Evolutionary conservation across 1,284 basidiomycete species (phyloP).

Genomic region (Laetiporus sulphureus): DNA sequence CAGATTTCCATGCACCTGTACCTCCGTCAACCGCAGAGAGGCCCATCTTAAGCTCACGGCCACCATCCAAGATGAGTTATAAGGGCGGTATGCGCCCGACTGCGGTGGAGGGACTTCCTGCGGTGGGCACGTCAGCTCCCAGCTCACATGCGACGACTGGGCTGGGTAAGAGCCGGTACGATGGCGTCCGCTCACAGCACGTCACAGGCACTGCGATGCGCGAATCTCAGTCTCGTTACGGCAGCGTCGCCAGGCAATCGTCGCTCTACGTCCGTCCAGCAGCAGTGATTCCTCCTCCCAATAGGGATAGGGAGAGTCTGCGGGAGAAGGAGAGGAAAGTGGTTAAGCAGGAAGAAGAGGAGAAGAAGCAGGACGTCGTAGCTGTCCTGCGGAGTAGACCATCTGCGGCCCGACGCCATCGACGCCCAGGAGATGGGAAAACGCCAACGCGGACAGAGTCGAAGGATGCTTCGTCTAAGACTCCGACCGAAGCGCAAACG

Average conservation of each 20-base stretch:
- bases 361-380: slow-evolving; percentile 5
- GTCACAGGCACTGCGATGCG: slow-evolving; percentile 51
- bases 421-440: slow-evolving; percentile 17
- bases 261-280: slow-evolving; percentile 9
- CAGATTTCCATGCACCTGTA: slow-evolving; percentile 8
- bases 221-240: slow-evolving; percentile 29
- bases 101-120: neutral
- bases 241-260: slow-evolving; percentile 15
- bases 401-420: slow-evolving; percentile 17
- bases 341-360: slow-evolving; percentile 1
- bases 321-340: slow-evolving; percentile 1
- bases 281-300: neutral
- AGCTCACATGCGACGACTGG: neutral
- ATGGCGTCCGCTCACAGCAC: slow-evolving; percentile 38
- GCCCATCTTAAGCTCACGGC: slow-evolving; percentile 4
- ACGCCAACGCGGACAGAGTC: slow-evolving; percentile 9
- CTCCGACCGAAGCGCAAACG: neutral
- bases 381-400: slow-evolving; percentile 14
- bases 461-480: slow-evolving; percentile 11
- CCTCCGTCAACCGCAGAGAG: slow-evolving; percentile 10
- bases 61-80: slow-evolving; percentile 3
- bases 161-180: slow-evolving; percentile 12
- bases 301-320: slow-evolving; percentile 8
- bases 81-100: neutral
- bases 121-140: slow-evolving; percentile 1